Evolutionary conservation across 1,284 basidiomycete genomes (phyloP), one percentile per base, ranked within the genome.

Genomic region (Spongiforma sp.): DNA sequence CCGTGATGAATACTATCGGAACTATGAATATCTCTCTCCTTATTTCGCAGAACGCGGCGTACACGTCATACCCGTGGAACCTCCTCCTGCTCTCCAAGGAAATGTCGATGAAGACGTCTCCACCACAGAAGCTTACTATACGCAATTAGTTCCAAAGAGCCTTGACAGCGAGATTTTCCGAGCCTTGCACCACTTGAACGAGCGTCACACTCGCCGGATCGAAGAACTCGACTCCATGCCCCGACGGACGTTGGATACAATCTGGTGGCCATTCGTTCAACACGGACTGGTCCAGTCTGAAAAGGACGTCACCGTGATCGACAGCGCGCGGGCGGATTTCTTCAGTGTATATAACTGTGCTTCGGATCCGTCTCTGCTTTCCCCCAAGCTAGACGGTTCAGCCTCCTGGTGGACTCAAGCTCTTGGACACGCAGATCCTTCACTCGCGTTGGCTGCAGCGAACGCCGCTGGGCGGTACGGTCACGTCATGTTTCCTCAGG

Each of bases 231-330:
- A 87, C 53, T 87, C 89, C 1, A 94, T 98, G 89, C 89, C 94
- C 2, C 79, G 82, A 17, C 85, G 96, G 34, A 91, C 95, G 1
- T 79, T 93, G 57, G 84, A 94, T 60, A 85, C 84, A 1, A 84
- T 98, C 61, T 99, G 97, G 97, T 99, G 96, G 95, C 97, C 97
- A 0, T 99, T 99, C 75, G 95, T 96, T 2, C 97, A 99, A 75
- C 97, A 99, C 71, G 89, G 88, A 0, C 81, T 89, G 43, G 82
- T 94, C 48, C 85, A 87, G 65, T 81, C 82, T 54, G 86, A 89
- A 63, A 78, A 86, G 58, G 90, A 96, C 70, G 90, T 98, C 30
- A 94, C 89, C 62, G 90, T 96, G 63, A 94, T 99, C 70, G 96
- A 99, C 77, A 96, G 94, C 70, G 96, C 97, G 0, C 84, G 88